Base-by-base conservation (phyloP, 2,329 filamentous ascomycete genomes). In the Ceratocystis cubensis region DNA sequence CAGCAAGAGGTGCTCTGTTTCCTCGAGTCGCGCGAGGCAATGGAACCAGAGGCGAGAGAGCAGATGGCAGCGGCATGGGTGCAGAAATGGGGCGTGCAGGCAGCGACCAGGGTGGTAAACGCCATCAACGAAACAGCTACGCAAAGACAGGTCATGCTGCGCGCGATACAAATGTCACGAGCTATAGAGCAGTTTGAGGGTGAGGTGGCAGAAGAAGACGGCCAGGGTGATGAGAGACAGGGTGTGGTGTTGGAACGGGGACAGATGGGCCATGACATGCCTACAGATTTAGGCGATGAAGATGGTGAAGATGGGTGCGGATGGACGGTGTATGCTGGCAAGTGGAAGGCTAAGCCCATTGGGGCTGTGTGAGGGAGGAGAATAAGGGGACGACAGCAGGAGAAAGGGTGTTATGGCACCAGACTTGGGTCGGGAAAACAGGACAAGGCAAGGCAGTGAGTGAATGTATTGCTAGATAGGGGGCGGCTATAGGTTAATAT, bases 151-250 rank as follows among this genome's bases (percentile, higher is more conserved):
- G 72, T 78, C 2, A 75, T 80, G 67, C 71, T 80, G 22, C 76
- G 76, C 65, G 79, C 77, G 46, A 67, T 79, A 67, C 77, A 77
- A 71, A 71, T 84, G 17, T 75, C 75, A 17, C 73, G 75, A 67
- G 75, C 74, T 37, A 71, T 84, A 53, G 66, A 78, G 41, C 72
- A 73, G 45, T 72, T 70, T 5, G 70, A 70, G 44, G 66, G 50
- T 10, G 41, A 62, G 28, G 10, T 59, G 45, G 33, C 45, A 13
- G 41, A 15, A 4, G 33, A 33, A 30, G 61, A 17, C 15, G 25
- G 15, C 3, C 15, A 68, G 20, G 68, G 71, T 74, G 69, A 70
- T 70, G 84, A 69, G 79, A 61, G 7, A 5, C 41, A 57, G 61
- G 41, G 30, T 85, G 67, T 83, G 82, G 73, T 80, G 10, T 15